phyloP scores from a whole-genome alignment of 305 asterid species.

The Solanum hybrid region DNA sequence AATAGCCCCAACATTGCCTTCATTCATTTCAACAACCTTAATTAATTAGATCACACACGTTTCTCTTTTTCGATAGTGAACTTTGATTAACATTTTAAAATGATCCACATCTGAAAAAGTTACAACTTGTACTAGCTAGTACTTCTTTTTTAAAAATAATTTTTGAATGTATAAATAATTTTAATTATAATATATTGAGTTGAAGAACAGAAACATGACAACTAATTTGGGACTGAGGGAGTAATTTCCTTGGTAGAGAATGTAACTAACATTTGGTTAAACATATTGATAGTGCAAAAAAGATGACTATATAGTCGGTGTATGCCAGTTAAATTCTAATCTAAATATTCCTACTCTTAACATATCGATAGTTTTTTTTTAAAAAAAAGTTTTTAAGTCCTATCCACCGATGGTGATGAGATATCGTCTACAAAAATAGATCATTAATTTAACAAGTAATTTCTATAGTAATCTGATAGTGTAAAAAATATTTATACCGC shows the following conservation, averaged over 20 bases:
- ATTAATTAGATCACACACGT: background rate
- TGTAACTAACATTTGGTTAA: background rate
- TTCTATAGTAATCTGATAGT: background rate
- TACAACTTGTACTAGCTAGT: background rate
- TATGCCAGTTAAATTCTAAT: background rate
- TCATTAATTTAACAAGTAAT: background rate
- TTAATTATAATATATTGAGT: background rate
- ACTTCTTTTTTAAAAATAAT: too few relatives aligned
- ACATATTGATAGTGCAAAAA: background rate
- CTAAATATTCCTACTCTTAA: too few relatives aligned
- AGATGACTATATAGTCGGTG: background rate
- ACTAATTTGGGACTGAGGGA: background rate
- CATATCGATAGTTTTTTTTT: too few relatives aligned
- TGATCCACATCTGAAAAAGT: too few relatives aligned
- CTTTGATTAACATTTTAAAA: too few relatives aligned
- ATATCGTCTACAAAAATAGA: background rate
- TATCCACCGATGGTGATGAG: background rate
- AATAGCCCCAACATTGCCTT: conserved; percentile 47
- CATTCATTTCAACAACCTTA: background rate
- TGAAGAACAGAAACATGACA: background rate
- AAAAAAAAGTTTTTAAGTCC: background rate
- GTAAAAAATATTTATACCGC: conserved; percentile 26
- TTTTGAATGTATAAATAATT: too few relatives aligned
- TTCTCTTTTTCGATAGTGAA: background rate
- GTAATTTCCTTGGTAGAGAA: background rate